These are phyloP conservation scores for Anastatica hierochuntica DNA, from an alignment of 345 rosid genomes.

Conservation along the genomic window DNA sequence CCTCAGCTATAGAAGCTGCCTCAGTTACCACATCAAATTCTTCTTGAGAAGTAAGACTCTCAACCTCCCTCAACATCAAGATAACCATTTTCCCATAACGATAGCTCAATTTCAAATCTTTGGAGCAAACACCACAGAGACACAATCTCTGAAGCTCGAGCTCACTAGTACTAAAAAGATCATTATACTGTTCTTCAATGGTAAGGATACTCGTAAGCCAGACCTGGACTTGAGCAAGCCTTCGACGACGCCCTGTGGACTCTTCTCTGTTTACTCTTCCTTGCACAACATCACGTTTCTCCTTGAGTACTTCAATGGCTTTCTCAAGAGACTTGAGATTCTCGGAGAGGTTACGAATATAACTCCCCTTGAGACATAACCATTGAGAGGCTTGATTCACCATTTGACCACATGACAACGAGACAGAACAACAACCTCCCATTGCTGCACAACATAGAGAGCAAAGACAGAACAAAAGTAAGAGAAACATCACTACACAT, in stretches of 20 bases:
- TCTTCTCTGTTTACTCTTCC: background rate
- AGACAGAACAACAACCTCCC: background rate
- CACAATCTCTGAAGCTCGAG: background rate
- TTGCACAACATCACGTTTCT: background rate
- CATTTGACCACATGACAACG: background rate
- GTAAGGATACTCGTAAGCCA: too few relatives aligned
- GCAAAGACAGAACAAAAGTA: too few relatives aligned
- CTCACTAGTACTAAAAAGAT: background rate
- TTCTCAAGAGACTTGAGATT: background rate
- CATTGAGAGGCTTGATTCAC: background rate
- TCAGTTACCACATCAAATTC: constrained; percentile 1
- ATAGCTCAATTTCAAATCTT: background rate
- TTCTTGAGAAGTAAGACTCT: background rate
- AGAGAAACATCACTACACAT: too few relatives aligned
- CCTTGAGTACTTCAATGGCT: background rate
- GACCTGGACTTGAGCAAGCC: too few relatives aligned
- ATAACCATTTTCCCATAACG: background rate
- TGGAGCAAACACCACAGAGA: background rate
- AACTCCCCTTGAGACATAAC: background rate
- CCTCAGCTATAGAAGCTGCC: background rate
- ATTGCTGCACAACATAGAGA: background rate
- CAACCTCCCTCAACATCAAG: background rate
- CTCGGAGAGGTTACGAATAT: background rate
- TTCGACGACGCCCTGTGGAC: background rate
- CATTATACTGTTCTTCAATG: background rate